These are phyloP conservation scores for Suhomyces wounanorum DNA, from an alignment of 1,139 yeast species.

Conservation along the genomic window DNA sequence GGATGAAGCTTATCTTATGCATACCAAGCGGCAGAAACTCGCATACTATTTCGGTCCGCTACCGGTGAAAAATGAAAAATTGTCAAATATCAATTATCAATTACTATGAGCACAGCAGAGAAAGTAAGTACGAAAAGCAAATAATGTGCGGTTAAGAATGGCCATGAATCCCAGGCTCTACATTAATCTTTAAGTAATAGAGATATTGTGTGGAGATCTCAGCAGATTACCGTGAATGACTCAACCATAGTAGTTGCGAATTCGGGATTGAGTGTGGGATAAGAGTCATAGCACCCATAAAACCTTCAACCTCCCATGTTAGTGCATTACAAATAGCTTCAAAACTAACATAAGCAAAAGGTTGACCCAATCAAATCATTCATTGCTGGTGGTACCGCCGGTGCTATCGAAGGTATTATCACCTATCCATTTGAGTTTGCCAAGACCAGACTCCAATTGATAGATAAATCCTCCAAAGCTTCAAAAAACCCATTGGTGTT, in stretches of 20 bases:
- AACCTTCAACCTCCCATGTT: background rate
- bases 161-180: background rate
- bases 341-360: conserved; percentile 19
- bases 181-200: background rate
- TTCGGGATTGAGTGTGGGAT: background rate
- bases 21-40: background rate
- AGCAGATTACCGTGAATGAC: background rate
- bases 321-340: background rate
- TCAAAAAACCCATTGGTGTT: conserved; percentile 83
- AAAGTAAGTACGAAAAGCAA: conserved; percentile 9
- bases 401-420: conserved; percentile 86
- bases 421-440: conserved; percentile 98
- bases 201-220: background rate
- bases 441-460: conserved; percentile 86
- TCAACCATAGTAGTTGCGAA: background rate
- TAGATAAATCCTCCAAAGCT: conserved; percentile 64
- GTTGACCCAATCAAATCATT: conserved; percentile 73
- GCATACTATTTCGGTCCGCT: conserved; percentile 7
- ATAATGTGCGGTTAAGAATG: background rate
- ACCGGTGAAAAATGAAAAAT: conserved; percentile 7
- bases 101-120: conserved; percentile 10
- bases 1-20: background rate
- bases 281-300: background rate
- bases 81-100: conserved; percentile 2
- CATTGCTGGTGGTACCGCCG: conserved; percentile 93